Base-by-base conservation (phyloP, 139 green algal genomes). In the Gonium pectorale region DNA sequence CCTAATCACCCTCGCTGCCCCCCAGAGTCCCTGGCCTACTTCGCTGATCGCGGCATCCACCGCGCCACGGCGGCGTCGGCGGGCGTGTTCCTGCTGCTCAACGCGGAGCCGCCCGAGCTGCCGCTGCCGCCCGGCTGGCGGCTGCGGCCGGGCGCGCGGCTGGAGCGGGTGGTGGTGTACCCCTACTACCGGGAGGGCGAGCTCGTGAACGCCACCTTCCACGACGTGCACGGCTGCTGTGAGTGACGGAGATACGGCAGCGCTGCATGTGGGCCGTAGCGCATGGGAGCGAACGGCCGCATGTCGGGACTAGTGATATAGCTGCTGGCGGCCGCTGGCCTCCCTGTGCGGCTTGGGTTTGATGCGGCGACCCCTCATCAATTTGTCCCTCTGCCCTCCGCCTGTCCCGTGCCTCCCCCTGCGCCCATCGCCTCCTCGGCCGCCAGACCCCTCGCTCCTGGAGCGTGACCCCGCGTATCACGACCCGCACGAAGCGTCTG, bases 141-240 rank as follows among this genome's bases (percentile, higher is more conserved):
- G n/a, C 33, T 66, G 31, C 41, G 40, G 31, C 71, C 71, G 31
- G 31, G 33, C 21, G 35, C 29, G 35, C 5, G 44, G 33, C 52
- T 80, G 72, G 35, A 67, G 33, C 72, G 72, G 6, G 52, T 80
- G 72, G 72, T 80, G 72, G 72, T 54, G 35, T 80, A 80, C 72
- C 72, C 72, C 13, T 68, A 80, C 52, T 54, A 54, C 21, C 63
- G n/a, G 72, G 46, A 68, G 5, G 72, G 52, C 9, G 35, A 44
- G 52, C 35, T 54, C 31, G 52, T 68, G 24, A 80, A 80, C 24
- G 35, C 41, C 29, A 80, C 72, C n/a, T 80, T 67, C 22, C 72
- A 80, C 35, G 72, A 80, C 72, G 15, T 80, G 3, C 26, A 67
- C 31, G 51, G 51, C 22, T 67, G 49, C 35, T 80, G 72, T 80